Evolutionary conservation across 345 rosid genomes (phyloP), one percentile per base, ranked within the genome.

Genomic region (Brassica cretica): DNA sequence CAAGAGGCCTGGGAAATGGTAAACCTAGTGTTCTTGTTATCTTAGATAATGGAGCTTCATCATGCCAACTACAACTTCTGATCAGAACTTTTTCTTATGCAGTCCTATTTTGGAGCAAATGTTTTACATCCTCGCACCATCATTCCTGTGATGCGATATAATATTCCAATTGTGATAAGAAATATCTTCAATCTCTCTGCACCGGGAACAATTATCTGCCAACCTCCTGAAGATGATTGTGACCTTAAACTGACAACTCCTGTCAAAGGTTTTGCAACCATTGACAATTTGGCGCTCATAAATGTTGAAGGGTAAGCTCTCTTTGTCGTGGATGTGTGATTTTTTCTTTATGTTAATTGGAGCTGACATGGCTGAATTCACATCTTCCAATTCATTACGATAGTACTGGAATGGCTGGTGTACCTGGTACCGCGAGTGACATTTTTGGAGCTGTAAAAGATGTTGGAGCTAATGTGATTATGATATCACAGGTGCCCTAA

Each of bases 1-100:
- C 99, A 96, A 86, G 99, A 96, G 83, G 99, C 99, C 33, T 96
- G 97, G 99, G 99, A 96, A 89, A 93, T 96, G 99, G 98, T 96
- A 84, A 88, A 58, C 73, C 61, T 78, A 35, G 75, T 10, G 29
- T 60, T 76, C 72, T 78, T 83, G 44, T 75, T 51, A 61, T 75
- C 33, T 25, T 44, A 66, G 58, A 39, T 76, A 63, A 39, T 59
- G 55, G 82, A 75, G 29, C 37, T 63, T 71, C 25, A 75, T 69
- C 35, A 63, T 30, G 18, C 76, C 32, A 64, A 29, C 9, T 30
- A 56, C 49, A 66, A 10, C 62, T 74, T 60, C 70, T 74, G 79
- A 80, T 84, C 33, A 9, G 30, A 68, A 14, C 5, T 70, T 81
- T 69, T 41, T 11, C 66, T 88, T 41, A n/a, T 83, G 89, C 95